Conservation (phyloP, 805 yeast species). For the Ogataea ramenticola region DNA sequence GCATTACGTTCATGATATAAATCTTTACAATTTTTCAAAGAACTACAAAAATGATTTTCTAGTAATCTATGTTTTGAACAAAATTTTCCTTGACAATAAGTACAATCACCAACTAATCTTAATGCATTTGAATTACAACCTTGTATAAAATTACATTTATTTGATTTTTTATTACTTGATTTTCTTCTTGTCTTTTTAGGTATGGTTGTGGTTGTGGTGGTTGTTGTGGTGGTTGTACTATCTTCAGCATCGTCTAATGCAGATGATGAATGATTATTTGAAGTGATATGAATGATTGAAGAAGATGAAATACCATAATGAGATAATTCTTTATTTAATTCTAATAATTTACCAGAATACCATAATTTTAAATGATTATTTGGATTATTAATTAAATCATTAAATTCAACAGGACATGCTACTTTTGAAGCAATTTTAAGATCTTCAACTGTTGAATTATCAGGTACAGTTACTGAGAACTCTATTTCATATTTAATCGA, state of each 20-base stretch:
- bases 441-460: constrained; percentile 45
- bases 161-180: constrained; percentile 30
- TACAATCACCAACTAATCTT: constrained; percentile 74
- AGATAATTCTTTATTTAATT: constrained; percentile 15
- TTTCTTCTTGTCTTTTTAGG: constrained; percentile 23
- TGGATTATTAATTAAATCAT: constrained; percentile 2
- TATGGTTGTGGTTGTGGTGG: not conserved
- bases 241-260: constrained; percentile 6
- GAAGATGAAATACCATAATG: constrained; percentile 22
- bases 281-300: constrained; percentile 24
- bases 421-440: constrained; percentile 39
- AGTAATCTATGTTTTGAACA: constrained; percentile 82
- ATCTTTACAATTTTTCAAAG: constrained; percentile 74
- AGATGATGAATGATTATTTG: constrained; percentile 5
- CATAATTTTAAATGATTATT: constrained; percentile 19
- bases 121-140: constrained; percentile 60
- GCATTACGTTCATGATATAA: constrained; percentile 81
- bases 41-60: constrained; percentile 78
- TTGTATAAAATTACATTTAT: constrained; percentile 43
- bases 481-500: constrained; percentile 2
- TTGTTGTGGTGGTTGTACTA: not conserved
- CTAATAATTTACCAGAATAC: constrained; percentile 27
- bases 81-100: constrained; percentile 75
- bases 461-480: constrained; percentile 42
- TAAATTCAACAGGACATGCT: constrained; percentile 22